These are phyloP conservation scores for Fusarium anthophilum DNA, from an alignment of 2,329 filamentous ascomycete genomes.

Conservation along the genomic window DNA sequence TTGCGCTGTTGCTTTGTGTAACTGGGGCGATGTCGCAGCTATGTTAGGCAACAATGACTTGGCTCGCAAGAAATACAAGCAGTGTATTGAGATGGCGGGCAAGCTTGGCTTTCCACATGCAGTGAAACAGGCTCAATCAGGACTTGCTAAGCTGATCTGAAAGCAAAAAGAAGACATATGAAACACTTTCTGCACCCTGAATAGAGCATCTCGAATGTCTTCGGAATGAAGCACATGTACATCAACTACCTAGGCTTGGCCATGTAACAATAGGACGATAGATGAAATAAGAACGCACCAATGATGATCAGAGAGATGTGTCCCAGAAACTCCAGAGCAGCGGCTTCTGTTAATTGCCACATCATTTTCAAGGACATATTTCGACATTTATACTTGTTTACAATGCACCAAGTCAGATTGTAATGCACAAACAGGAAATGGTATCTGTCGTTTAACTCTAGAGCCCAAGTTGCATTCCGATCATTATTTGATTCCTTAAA, in stretches of 20 bases:
- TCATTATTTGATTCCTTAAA: conserved; percentile 10
- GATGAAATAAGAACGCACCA: background rate
- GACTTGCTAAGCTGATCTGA: conserved; percentile 52
- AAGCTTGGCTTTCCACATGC: conserved; percentile 63
- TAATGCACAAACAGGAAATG: conserved; percentile 3
- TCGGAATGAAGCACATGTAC: background rate
- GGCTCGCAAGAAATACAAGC: conserved; percentile 73
- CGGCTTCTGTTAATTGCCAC: background rate
- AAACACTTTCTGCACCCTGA: background rate
- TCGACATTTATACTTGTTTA: background rate
- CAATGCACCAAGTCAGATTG: background rate
- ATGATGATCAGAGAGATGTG: background rate
- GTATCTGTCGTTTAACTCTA: conserved; percentile 1
- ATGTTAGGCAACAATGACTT: conserved; percentile 73
- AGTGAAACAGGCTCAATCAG: conserved; percentile 61
- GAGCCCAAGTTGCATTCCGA: conserved; percentile 2
- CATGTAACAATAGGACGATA: conserved; percentile 22
- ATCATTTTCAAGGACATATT: background rate
- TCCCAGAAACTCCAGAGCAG: background rate
- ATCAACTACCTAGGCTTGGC: background rate
- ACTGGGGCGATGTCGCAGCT: conserved; percentile 84
- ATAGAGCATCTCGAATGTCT: background rate
- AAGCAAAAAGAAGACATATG: conserved; percentile 3
- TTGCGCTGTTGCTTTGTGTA: conserved; percentile 85
- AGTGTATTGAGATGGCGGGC: conserved; percentile 71